Evolutionary conservation across 352 stramenopile species (phyloP), one percentile per base, ranked within the genome.

Genomic region (Pythium phragmitis): DNA sequence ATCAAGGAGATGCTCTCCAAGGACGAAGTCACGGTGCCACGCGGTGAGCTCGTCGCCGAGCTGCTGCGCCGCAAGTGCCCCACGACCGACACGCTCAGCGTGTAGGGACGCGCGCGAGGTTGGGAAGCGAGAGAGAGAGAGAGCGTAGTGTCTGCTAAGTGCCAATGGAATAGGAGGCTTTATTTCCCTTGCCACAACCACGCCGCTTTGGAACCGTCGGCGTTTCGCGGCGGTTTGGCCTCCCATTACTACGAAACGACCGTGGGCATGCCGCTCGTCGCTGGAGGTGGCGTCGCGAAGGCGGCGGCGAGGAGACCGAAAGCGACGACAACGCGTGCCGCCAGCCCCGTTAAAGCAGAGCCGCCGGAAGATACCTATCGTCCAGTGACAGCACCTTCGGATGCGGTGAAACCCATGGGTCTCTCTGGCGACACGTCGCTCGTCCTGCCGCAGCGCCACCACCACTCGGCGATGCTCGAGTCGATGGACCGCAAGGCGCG

Each of bases 1-100:
- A 83, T 99, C 49, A 99, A 99, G 78, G 92, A 98, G 72, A 96
- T 99, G 69, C 73, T 74, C 21, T 93, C 90, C 21, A 94, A 97
- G 65, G 96, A 99, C 64, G 91, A 98, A 57, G 70, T 89, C 54
- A 89, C 77, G 49, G 82, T 92, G 57, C 47, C 70, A 62, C 89
- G 87, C 63, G 81, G 62, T 47, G 80, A 93, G n/a, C 72, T 95
- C 43, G 78, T 94, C 51, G 73, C 72, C 9, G 85, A 92, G 68
- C 68, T 95, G 39, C 68, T 91, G 70, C 74, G 74, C 63, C 85
- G 85, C 59, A 77, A 78, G 62, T 92, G 85, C 59, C 66, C 67
- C 43, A 91, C 74, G 26, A 94, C 84, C 28, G 80, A 78, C 72
- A 88, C 74, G 48, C 71, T 92, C 33, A 89, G 67, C 72, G 75